Percentiles rank a stretch among this genome's conserved stretches.
These are phyloP conservation scores for Xylaria nigripes DNA, from an alignment of 495 filamentous ascomycete genomes.

Conservation along the genomic window DNA sequence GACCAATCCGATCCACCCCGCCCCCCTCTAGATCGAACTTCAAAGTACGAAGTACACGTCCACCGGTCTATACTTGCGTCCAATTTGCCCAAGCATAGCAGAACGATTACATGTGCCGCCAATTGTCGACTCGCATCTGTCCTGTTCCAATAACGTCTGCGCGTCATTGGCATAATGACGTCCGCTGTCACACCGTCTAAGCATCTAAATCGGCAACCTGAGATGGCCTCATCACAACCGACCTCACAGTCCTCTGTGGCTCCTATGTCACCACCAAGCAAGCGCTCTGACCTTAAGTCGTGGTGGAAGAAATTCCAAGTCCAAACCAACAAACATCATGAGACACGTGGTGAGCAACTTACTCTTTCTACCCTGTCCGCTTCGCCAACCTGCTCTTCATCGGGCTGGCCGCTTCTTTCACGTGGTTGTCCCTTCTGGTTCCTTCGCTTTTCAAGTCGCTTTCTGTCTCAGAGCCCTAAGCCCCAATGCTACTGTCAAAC, in stretches of 20 bases:
- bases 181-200: slow-evolving; percentile 25
- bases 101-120: slow-evolving; percentile 3
- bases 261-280: slow-evolving; percentile 55
- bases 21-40: neutral
- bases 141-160: slow-evolving; percentile 4
- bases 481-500: neutral
- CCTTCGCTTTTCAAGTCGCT: neutral
- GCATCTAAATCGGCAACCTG: slow-evolving; percentile 13
- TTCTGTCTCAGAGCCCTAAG: neutral
- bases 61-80: neutral
- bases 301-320: slow-evolving; percentile 91
- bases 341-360: slow-evolving; percentile 58
- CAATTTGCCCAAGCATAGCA: neutral
- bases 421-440: neutral
- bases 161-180: slow-evolving; percentile 27
- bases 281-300: slow-evolving; percentile 64
- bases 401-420: neutral
- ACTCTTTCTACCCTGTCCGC: slow-evolving; percentile 9
- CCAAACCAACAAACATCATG: slow-evolving; percentile 58
- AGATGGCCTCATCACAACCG: slow-evolving; percentile 23
- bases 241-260: slow-evolving; percentile 16
- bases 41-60: too few species aligned
- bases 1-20: neutral
- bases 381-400: slow-evolving; percentile 10
- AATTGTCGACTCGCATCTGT: neutral